Percentiles rank a stretch among this genome's conserved stretches.
These are phyloP conservation scores for Hordeum pubiflorum DNA, from an alignment of 202 grass and related monocot genomes.

Conservation along the genomic window DNA sequence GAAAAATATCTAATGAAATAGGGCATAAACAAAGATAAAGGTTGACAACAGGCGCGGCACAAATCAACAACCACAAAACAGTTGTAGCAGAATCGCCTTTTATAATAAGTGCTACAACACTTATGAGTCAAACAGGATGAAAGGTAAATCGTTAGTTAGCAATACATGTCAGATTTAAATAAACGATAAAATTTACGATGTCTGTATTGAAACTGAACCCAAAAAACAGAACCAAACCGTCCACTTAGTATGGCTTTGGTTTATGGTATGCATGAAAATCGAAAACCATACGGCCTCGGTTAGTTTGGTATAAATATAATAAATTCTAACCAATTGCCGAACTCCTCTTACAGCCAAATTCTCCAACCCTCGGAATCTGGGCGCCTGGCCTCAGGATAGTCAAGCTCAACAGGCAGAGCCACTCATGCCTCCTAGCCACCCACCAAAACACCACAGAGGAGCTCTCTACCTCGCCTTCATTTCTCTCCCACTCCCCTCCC, in stretches of 20 bases:
- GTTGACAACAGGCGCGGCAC: constrained; percentile 43
- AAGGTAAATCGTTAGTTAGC: not conserved
- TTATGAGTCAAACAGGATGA: not conserved
- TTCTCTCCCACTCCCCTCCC: not conserved
- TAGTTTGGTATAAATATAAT: not conserved
- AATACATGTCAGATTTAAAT: constrained; percentile 8
- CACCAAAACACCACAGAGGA: not conserved
- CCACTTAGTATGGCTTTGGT: not conserved
- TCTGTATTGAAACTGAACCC: not conserved
- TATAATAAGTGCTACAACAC: constrained; percentile 1
- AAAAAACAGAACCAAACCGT: not conserved
- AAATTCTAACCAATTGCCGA: not conserved
- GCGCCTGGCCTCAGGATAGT: not conserved
- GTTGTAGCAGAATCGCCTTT: constrained; percentile 3
- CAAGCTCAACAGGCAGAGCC: not conserved
- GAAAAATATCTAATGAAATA: not conserved
- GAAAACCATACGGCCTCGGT: not conserved
- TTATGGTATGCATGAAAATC: not conserved
- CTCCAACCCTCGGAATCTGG: not conserved
- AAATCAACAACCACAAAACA: constrained; percentile 18
- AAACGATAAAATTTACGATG: not conserved
- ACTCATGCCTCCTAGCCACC: not conserved
- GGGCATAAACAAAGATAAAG: not conserved
- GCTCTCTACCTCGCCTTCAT: not conserved
- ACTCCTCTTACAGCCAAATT: not conserved